Evolutionary conservation across 2,329 filamentous ascomycete species (phyloP).

Genomic region (Monilinia aucupariae): DNA sequence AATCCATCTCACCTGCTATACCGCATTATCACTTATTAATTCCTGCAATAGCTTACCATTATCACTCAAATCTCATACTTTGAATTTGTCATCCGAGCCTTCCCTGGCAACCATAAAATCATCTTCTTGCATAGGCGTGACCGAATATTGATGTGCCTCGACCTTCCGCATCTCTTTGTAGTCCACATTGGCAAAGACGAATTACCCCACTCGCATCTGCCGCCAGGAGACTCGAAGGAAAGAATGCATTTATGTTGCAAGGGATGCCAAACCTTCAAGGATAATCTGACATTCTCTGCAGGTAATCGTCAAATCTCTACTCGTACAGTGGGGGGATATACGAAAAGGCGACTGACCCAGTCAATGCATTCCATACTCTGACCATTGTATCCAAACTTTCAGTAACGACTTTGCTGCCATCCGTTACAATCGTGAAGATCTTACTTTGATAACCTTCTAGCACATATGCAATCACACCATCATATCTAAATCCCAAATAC

Average conservation of each 20-base stretch:
- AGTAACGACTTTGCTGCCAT: constrained; percentile 83
- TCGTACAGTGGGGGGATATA: background rate
- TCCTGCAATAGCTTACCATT: background rate
- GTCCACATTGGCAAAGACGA: background rate
- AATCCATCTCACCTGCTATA: background rate
- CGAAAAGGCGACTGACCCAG: constrained; percentile 34
- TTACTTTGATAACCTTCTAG: background rate
- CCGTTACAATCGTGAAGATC: constrained; percentile 55
- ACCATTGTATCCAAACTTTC: constrained; percentile 92
- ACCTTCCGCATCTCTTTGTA: background rate
- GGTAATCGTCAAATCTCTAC: background rate
- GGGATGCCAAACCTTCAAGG: background rate
- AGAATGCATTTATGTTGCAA: background rate
- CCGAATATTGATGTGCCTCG: background rate
- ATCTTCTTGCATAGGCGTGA: background rate
- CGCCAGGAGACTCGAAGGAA: background rate
- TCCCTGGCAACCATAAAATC: background rate
- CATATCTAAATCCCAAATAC: background rate
- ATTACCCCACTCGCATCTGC: background rate
- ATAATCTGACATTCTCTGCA: background rate
- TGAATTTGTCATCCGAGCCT: background rate
- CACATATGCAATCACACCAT: background rate
- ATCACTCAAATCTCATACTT: background rate
- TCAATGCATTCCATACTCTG: constrained; percentile 84
- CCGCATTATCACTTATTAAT: background rate